Conservation (phyloP, 2,329 filamentous ascomycete species). For the Hymenoscyphus linearis region DNA sequence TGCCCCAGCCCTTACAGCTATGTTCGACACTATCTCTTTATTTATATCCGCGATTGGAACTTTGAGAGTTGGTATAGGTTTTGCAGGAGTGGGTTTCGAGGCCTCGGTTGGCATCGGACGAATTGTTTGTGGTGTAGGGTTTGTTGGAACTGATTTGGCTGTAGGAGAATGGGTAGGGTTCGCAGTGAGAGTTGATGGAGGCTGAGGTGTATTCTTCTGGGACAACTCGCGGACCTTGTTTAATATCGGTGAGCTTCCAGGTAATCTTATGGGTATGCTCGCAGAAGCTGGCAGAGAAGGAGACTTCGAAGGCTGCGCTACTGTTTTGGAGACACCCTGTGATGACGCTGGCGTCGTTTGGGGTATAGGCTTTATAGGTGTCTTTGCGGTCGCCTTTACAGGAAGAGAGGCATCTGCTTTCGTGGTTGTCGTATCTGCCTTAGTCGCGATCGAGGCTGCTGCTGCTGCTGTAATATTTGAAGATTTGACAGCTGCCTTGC, state of each 20-base stretch:
- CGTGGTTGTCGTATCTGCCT: background rate
- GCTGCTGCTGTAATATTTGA: conserved; percentile 3
- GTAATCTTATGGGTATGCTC: conserved; percentile 1
- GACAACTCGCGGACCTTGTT: conserved; percentile 19
- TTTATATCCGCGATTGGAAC: conserved; percentile 27
- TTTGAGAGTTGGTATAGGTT: conserved; percentile 9
- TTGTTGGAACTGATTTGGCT: conserved; percentile 3
- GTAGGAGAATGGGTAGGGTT: background rate
- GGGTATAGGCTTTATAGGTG: background rate
- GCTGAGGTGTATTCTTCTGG: background rate
- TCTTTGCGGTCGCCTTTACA: background rate
- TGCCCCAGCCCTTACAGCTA: conserved; percentile 26
- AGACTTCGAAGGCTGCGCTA: background rate
- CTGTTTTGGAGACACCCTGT: background rate
- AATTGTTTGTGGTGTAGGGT: background rate
- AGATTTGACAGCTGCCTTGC: background rate
- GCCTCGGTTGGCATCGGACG: background rate
- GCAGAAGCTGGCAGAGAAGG: background rate
- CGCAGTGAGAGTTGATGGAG: background rate
- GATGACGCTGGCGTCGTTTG: background rate
- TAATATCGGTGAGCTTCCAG: conserved; percentile 19
- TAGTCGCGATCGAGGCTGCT: background rate
- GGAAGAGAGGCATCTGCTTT: background rate
- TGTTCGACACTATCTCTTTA: conserved; percentile 27
- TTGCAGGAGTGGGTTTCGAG: background rate